phyloP scores from a whole-genome alignment of 2,329 filamentous ascomycete genomes.

The Trichoderma asperellum region DNA sequence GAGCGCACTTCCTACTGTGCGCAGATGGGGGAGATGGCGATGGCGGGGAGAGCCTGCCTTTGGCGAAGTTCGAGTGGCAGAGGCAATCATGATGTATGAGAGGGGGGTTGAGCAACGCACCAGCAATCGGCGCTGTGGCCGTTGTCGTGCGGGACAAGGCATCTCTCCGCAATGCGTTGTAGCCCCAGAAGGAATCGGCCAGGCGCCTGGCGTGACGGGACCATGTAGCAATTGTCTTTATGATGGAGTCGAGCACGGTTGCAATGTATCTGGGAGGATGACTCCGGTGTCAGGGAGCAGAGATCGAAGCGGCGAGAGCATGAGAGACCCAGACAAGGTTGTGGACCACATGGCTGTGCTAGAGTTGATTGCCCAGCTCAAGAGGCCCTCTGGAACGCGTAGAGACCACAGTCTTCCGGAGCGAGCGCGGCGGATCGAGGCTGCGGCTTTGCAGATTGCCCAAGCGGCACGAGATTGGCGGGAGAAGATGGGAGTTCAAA shows the following conservation, averaged over 20 bases:
- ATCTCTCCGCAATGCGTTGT: conserved; percentile 36
- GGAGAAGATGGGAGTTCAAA: conserved; percentile 31
- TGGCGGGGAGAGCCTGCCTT: conserved; percentile 32
- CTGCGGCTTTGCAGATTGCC: conserved; percentile 35
- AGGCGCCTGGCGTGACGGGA: conserved; percentile 27
- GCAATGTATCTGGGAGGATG: conserved; percentile 25
- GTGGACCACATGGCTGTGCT: conserved; percentile 38
- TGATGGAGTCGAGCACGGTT: conserved; percentile 30
- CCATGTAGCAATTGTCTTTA: conserved; percentile 37
- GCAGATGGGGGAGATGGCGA: conserved; percentile 34
- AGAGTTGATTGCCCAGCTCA: conserved; percentile 36
- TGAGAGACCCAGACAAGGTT: conserved; percentile 32
- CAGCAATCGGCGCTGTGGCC: conserved; percentile 32
- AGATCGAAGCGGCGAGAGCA: conserved; percentile 28
- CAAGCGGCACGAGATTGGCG: conserved; percentile 37
- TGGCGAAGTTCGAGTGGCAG: conserved; percentile 29
- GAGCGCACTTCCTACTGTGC: conserved; percentile 18
- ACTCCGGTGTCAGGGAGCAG: conserved; percentile 28
- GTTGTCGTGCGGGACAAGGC: conserved; percentile 35
- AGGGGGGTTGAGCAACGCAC: conserved; percentile 32
- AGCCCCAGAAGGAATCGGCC: conserved; percentile 28
- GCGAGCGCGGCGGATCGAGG: conserved; percentile 36
- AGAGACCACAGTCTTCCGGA: conserved; percentile 33
- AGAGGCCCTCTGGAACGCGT: conserved; percentile 31
- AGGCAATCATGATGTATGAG: conserved; percentile 37